These are phyloP conservation scores for Caryopteris hybrid DNA, from an alignment of 305 asterid genomes.

Conservation along the genomic window DNA sequence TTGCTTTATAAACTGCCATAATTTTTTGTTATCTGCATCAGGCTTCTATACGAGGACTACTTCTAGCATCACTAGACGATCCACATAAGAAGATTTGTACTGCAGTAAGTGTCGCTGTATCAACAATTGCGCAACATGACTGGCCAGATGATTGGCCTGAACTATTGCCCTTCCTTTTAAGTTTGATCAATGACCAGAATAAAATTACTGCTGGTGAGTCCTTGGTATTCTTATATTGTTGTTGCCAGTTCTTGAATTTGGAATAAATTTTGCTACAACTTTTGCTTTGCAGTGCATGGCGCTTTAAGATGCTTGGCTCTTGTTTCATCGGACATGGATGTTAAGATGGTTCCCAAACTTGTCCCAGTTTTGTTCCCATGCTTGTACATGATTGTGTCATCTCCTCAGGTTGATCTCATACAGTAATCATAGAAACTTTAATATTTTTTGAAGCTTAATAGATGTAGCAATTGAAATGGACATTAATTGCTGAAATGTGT, in stretches of 20 bases:
- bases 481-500: background rate
- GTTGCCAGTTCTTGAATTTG: slow-evolving; percentile 6
- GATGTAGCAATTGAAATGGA: background rate
- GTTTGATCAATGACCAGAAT: slow-evolving; percentile 58
- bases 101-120: slow-evolving; percentile 84
- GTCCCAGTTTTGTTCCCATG: slow-evolving; percentile 82
- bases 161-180: slow-evolving; percentile 63
- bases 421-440: background rate
- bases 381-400: slow-evolving; percentile 71
- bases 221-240: slow-evolving; percentile 7
- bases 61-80: slow-evolving; percentile 71
- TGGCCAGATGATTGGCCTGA: slow-evolving; percentile 99
- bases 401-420: slow-evolving; percentile 76
- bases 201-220: slow-evolving; percentile 72
- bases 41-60: slow-evolving; percentile 66
- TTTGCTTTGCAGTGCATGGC: slow-evolving; percentile 78
- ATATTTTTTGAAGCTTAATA: slow-evolving; percentile 5
- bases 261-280: slow-evolving; percentile 12
- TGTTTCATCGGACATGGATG: slow-evolving; percentile 89
- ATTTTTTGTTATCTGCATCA: slow-evolving; percentile 27
- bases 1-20: slow-evolving; percentile 9
- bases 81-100: slow-evolving; percentile 78
- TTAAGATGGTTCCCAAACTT: slow-evolving; percentile 73
- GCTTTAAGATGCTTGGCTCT: slow-evolving; percentile 92
- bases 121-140: slow-evolving; percentile 74